These are phyloP conservation scores for Neurospora tetrasperma DNA, from an alignment of 495 filamentous ascomycete genomes.

Conservation along the genomic window DNA sequence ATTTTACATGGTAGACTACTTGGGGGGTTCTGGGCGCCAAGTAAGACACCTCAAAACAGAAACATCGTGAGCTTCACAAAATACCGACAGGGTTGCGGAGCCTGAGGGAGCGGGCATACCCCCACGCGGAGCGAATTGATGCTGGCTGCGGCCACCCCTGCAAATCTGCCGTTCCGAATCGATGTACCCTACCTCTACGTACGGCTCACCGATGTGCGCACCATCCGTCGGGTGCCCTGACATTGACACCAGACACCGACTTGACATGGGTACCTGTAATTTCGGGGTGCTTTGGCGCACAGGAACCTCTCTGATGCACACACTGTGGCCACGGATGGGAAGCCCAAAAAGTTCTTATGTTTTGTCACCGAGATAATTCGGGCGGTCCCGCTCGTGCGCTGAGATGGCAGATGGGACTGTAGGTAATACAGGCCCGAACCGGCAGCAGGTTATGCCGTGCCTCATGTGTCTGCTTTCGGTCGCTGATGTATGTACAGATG, in stretches of 20 bases:
- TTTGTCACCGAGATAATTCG: background rate
- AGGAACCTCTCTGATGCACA: background rate
- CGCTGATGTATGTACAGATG: no score
- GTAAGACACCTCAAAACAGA: background rate
- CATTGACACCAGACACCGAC: background rate
- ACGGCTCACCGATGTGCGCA: background rate
- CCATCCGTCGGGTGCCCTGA: background rate
- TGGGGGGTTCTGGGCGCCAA: no score
- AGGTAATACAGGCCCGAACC: background rate
- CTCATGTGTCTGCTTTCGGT: background rate
- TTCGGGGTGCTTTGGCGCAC: background rate
- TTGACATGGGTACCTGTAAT: background rate
- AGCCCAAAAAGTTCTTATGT: background rate
- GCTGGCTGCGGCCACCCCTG: background rate
- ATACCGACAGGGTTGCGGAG: background rate
- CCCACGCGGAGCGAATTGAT: background rate
- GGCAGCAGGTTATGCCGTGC: background rate
- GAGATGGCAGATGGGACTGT: background rate
- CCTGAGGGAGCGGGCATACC: background rate
- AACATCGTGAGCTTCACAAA: background rate
- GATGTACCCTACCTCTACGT: background rate
- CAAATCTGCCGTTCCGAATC: background rate
- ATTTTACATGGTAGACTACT: no score
- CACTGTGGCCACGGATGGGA: background rate
- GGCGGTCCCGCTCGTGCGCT: background rate